Evolutionary conservation across 2,329 filamentous ascomycete species (phyloP), one percentile per base, ranked within the genome.

Genomic region (Coniosporium tulheliwenetii): DNA sequence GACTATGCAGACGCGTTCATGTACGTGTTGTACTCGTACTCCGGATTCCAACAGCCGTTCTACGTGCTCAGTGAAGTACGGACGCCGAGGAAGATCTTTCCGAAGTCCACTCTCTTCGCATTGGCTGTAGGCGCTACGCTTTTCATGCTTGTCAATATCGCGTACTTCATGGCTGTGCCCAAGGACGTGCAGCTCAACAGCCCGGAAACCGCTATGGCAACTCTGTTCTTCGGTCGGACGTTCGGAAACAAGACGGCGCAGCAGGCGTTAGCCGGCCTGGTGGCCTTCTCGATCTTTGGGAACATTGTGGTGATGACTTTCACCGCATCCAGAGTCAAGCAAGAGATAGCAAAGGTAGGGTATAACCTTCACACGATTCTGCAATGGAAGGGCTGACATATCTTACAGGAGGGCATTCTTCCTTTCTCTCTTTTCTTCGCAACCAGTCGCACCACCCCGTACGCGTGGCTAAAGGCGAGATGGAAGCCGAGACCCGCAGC

Each of bases 261-360:
- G 10, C 54, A 58, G 1, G 60, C 69, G 7, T 60, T 73, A 43
- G 60, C 68, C 10, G 66, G 60, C 0, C 63, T 76, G 35, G 58
- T 73, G 5, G 70, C 72, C 3, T 53, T 76, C 19, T 71, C 67
- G 2, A 68, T 64, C 16, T 60, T 75, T 38, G 71, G 72, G 0
- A 75, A 76, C 48, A 67, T 77, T 35, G 60, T 75, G 10, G 67
- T 70, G 14, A 71, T 70, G 55, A 76, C 71, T 1, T 77, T 71
- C 46, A 71, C 69, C 0, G 65, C 69, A 7, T 63, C 70, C 2
- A 60, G 70, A 44, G 66, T 76, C 13, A 75, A 76, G 50, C 72
- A 76, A 48, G 72, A 77, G 49, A 73, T 77, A 36, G 73, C 72
- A 7, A 75, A 76, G 48, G 19, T 26, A 26, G 3, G 19, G 19